Conservation (phyloP, 495 filamentous ascomycete species). For the Oidiodendron maius region DNA sequence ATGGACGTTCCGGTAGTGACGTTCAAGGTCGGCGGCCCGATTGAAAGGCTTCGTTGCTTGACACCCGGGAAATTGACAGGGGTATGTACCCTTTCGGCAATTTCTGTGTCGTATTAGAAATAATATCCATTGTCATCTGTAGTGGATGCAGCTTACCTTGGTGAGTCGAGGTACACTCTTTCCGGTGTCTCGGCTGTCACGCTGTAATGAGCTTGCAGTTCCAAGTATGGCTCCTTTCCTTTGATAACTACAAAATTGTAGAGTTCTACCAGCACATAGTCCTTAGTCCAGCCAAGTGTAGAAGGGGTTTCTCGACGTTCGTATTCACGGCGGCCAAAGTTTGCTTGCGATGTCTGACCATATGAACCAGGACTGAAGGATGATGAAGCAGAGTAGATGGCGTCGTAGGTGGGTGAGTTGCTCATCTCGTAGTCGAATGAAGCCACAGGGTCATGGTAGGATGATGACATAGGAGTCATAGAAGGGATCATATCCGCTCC, state of each 20-base stretch:
- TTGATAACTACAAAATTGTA: conserved; percentile 15
- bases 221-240: conserved; percentile 12
- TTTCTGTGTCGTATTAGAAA: conserved; percentile 2
- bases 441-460: background rate
- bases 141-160: background rate
- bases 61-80: conserved; percentile 29
- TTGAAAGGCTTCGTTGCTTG: conserved; percentile 24
- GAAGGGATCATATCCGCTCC: background rate
- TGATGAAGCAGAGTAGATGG: background rate
- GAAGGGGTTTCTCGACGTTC: conserved; percentile 1
- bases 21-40: conserved; percentile 41
- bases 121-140: background rate
- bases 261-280: background rate
- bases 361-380: background rate
- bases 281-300: conserved; percentile 8
- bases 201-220: background rate
- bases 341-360: background rate
- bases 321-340: background rate
- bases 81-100: conserved; percentile 10
- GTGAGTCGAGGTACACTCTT: conserved; percentile 12
- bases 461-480: too few relatives aligned
- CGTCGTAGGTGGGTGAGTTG: background rate
- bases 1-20: conserved; percentile 40
- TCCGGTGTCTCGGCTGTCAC: conserved; percentile 1
- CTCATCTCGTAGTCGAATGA: background rate